Percentiles rank a stretch among this genome's conserved stretches.
Conservation (phyloP, 768 basidiomycete genomes). For the Gymnopilus junonius region DNA sequence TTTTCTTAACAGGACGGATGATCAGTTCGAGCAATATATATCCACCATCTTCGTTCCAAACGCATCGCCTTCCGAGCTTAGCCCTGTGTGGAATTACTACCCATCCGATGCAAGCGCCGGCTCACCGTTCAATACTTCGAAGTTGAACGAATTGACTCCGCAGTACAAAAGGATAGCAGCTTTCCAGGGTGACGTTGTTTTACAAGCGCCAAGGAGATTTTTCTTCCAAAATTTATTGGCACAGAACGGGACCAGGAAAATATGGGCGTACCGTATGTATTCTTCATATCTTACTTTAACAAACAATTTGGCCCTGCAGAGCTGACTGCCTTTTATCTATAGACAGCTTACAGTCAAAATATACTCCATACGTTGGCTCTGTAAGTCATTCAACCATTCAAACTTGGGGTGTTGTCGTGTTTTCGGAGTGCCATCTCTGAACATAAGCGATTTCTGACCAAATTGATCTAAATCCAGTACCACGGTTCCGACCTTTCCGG, state of each 20-base stretch:
- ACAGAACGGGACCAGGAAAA: conserved; percentile 44
- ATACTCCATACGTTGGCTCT: conserved; percentile 25
- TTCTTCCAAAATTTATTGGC: conserved; percentile 43
- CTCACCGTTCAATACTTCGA: conserved; percentile 30
- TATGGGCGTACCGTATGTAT: too few relatives aligned
- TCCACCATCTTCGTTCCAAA: conserved; percentile 14
- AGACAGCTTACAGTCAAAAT: conserved; percentile 28
- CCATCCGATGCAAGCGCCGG: conserved; percentile 23
- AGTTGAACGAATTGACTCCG: conserved; percentile 32
- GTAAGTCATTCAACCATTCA: conserved; percentile 6
- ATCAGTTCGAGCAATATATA: conserved; percentile 31
- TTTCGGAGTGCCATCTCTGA: too few relatives aligned
- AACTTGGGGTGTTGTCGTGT: too few relatives aligned
- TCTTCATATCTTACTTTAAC: too few relatives aligned
- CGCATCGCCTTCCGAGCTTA: conserved; percentile 16
- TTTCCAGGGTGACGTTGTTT: conserved; percentile 51
- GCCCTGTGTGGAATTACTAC: conserved; percentile 28
- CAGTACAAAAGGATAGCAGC: conserved; percentile 57
- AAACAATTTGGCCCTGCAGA: too few relatives aligned
- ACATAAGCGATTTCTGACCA: too few relatives aligned
- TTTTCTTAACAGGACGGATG: conserved; percentile 29
- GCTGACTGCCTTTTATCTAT: too few relatives aligned
- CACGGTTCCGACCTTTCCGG: conserved; percentile 28
- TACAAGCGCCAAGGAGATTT: conserved; percentile 53
- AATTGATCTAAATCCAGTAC: conserved; percentile 11